Percentiles rank a stretch among this genome's conserved stretches.
These are phyloP conservation scores for Triticum dicoccoides DNA, from an alignment of 176 grass and related monocot genomes.

Conservation along the genomic window DNA sequence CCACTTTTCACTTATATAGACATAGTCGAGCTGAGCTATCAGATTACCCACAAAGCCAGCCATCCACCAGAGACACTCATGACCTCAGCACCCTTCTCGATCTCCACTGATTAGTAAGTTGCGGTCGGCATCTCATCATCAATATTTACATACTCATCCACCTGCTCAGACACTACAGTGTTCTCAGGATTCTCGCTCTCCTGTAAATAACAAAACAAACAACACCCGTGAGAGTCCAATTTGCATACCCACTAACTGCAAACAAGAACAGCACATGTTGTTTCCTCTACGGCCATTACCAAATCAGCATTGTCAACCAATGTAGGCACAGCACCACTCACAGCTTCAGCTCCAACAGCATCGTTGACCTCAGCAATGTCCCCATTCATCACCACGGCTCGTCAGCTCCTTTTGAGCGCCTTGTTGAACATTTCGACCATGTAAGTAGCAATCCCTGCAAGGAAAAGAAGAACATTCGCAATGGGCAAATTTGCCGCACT, in stretches of 20 bases:
- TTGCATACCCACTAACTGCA: not conserved
- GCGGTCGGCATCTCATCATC: conserved; percentile 72
- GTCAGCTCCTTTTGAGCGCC: conserved; percentile 60
- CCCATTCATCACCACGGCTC: conserved; percentile 28
- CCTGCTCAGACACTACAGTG: conserved; percentile 23
- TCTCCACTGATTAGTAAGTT: conserved; percentile 75
- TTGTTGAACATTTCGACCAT: conserved; percentile 53
- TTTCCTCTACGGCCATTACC: conserved; percentile 14
- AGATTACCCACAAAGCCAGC: not conserved
- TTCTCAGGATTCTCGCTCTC: conserved; percentile 23
- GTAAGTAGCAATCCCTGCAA: too few relatives aligned
- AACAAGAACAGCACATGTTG: not conserved
- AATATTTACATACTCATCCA: conserved; percentile 82
- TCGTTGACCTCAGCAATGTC: conserved; percentile 1
- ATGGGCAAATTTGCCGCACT: too few relatives aligned
- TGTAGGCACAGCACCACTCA: conserved; percentile 13
- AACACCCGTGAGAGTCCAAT: not conserved
- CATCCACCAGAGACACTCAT: conserved; percentile 46
- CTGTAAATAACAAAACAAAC: conserved; percentile 29
- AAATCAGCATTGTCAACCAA: conserved; percentile 12
- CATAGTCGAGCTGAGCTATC: not conserved
- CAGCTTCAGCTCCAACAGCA: conserved; percentile 20
- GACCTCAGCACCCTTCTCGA: conserved; percentile 63
- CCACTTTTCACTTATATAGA: conserved; percentile 25
- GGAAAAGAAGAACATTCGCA: too few relatives aligned